Conservation (phyloP, 2,329 filamentous ascomycete species). For the Nakataea oryzae region DNA sequence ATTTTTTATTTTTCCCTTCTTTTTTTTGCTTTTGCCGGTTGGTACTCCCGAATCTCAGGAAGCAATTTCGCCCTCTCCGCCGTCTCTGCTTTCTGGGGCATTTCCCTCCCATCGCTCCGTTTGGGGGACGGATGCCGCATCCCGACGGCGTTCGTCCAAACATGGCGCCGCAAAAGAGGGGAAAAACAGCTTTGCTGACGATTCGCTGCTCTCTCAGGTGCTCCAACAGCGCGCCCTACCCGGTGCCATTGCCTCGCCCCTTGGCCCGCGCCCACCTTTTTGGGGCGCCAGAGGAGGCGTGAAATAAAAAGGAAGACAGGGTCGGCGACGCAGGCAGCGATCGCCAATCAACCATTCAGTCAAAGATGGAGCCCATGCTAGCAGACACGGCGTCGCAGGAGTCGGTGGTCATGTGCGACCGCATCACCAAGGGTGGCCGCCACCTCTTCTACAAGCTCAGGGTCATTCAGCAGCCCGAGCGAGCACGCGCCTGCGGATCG, state of each 20-base stretch:
- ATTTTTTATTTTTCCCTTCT: not conserved
- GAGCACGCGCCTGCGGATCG: conserved; percentile 87
- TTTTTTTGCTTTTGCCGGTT: not conserved
- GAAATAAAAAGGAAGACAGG: not conserved
- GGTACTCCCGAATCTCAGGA: not conserved
- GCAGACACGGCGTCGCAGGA: conserved; percentile 3
- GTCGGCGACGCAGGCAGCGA: too few relatives aligned
- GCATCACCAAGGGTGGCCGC: conserved; percentile 64
- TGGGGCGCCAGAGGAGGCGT: not conserved
- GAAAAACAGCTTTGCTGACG: not conserved
- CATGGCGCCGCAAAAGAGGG: not conserved
- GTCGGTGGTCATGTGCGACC: conserved; percentile 21
- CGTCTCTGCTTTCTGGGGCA: not conserved
- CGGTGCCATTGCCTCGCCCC: not conserved
- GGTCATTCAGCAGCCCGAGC: conserved; percentile 89
- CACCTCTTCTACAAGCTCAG: conserved; percentile 71
- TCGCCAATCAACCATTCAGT: not conserved
- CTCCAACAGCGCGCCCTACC: not conserved
- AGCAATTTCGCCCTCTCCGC: not conserved
- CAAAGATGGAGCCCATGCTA: not conserved
- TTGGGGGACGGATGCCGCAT: not conserved
- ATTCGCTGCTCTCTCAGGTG: not conserved
- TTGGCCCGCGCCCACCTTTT: not conserved
- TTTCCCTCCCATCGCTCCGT: not conserved
- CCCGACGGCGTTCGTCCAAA: not conserved